A percentile compares a stretch with the other conserved stretches of the same genome.
Evolutionary conservation across 305 asterid species (phyloP).

Genomic region (Petunia hybrid): DNA sequence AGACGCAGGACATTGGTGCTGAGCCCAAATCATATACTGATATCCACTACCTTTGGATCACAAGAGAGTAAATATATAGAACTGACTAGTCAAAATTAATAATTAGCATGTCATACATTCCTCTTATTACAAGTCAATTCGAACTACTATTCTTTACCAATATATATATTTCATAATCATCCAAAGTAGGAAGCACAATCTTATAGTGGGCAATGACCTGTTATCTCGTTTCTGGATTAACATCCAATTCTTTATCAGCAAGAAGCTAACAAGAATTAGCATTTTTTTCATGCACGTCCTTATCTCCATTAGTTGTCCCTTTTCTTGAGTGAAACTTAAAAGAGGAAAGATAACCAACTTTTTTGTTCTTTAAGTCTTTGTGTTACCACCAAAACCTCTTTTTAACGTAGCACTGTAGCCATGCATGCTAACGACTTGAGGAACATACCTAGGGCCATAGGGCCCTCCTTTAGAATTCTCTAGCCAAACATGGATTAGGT

Average conservation of each 20-base stretch:
- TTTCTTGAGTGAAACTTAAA: not conserved
- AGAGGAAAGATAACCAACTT: not conserved
- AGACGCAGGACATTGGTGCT: too few species aligned
- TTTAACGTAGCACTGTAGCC: not conserved
- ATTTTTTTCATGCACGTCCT: not conserved
- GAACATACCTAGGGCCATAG: not conserved
- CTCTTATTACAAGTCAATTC: not conserved
- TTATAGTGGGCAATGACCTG: constrained; percentile 18
- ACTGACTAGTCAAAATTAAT: not conserved
- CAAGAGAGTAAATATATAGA: not conserved
- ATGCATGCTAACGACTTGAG: not conserved
- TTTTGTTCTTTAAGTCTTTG: not conserved
- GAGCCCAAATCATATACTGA: too few species aligned
- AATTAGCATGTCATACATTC: not conserved
- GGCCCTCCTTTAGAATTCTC: not conserved
- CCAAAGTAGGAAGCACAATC: not conserved
- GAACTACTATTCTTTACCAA: constrained; percentile 8
- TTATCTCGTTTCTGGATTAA: constrained; percentile 24
- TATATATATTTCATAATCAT: not conserved
- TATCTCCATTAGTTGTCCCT: constrained; percentile 12
- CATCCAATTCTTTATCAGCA: constrained; percentile 2
- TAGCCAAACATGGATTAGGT: constrained; percentile 16
- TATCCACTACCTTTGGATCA: not conserved
- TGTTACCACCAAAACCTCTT: not conserved
- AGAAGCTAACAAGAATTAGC: not conserved